Base-by-base conservation (phyloP, 352 stramenopile genomes). In the Globisporangium okanoganense region DNA sequence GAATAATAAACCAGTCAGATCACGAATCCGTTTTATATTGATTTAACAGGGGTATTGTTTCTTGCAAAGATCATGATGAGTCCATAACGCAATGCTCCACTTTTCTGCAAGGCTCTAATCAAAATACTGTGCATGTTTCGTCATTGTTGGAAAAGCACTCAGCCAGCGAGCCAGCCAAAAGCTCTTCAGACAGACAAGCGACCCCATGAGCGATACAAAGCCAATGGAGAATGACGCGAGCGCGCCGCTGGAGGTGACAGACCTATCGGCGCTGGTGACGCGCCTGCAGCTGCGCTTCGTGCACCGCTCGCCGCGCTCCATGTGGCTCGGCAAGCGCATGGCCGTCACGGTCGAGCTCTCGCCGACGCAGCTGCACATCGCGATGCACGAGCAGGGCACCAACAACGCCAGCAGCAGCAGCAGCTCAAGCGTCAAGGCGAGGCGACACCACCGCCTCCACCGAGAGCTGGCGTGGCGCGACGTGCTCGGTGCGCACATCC, bases 401-500 rank as follows among this genome's bases (percentile, higher is more conserved):
- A n/a, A 31, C 25, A 36, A 1, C 25, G 16, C 13, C 14, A 50
- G 22, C 48, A 18, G 18, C 25, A 12, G 4, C 14, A 50, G 22
- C 48, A 18, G 18, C 18, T 31, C 33, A 2, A 27, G 18, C 1
- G 38, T 18, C 20, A 29, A 35, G 49, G 20, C n/a, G n/a, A 31
- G 33, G 12, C 27, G 33, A 16, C 31, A 41, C 27, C 49, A 55
- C 27, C 33, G 20, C 13, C 50, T 83, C 6, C 36, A 48, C 8
- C 59, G 41, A 36, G 53, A 66, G 14, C 44, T 87, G 40, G 36
- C 52, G 25, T 89, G 79, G 79, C 53, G 50, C 18, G 75, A 85
- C 48, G 68, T 89, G 12, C 64, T 89, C 20, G 79, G 79, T 41
- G 75, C 69, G 3, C 79, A 89, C 64, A 59, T 88, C 54, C 63